Evolutionary conservation across 2,329 filamentous ascomycete species (phyloP), one percentile per base, ranked within the genome.

Genomic region (Calonectria ilicicola): DNA sequence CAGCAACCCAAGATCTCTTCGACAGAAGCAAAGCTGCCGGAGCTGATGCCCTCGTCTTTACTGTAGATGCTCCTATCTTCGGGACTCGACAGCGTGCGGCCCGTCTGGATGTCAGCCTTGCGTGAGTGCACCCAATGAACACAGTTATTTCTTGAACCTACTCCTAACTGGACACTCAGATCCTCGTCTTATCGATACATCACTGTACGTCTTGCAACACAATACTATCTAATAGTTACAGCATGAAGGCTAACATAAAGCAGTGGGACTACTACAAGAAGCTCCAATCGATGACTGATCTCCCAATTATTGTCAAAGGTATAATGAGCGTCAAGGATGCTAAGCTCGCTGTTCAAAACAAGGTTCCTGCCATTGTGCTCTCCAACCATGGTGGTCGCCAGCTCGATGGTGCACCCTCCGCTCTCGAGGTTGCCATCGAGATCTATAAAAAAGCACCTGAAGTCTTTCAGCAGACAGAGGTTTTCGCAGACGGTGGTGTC

Each of bases 371-470:
- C 51, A 83, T 83, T 46, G 75, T 83, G 46, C 78, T 85, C 47
- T 84, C 81, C 56, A 85, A 85, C 77, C 84, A 85, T 74, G 83
- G 83, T 35, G 83, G 82, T 21, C 80, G 84, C 40, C 82, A 84
- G 72, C 79, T 85, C 23, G 83, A 85, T 70, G 80, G 81, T 5
- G 78, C 80, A 7, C 82, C 81, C 5, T 81, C 82, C 0, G 74
- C 81, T 26, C 76, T 85, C 3, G 82, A 84, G 73, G 78, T 81
- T n/a, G 78, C 81, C 2, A 65, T 83, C 10, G 83, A 84, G 67
- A 83, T 84, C 65, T 76, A 81, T 74, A 68, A 80, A 60, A 67
- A 81, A 49, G 80, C 79, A 12, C 82, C 82, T 19, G 79, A 82
- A 19, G 74, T 84, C 51, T 82, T 85, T 63, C 74, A 81, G 69